Base-by-base conservation (phyloP, 495 filamentous ascomycete species). In the Penicillium silybi region DNA sequence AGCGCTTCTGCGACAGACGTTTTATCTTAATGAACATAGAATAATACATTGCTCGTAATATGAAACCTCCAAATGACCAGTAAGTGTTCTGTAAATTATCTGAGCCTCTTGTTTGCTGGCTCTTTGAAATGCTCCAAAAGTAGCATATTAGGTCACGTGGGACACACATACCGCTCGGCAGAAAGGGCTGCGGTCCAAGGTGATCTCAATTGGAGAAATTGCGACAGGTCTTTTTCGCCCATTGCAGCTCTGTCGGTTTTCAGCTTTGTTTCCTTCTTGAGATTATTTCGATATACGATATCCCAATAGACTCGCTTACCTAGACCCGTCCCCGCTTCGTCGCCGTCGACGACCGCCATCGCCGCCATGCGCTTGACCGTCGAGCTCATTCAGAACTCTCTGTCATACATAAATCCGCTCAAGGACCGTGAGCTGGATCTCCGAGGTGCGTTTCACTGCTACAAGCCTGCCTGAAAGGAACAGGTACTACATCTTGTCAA, bases 361-460 rank as follows among this genome's bases (percentile, higher is more conserved):
- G 64, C 67, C 67, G 69, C 57, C 26, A 97, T 97, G 93, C 86
- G 93, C 79, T 81, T 98, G 72, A 97, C 91, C 49, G 85, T 89
- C 58, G 93, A 97, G 67, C 87, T 96, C 62, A 91, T 97, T 65
- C 80, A 87, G 68, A 83, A 80, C 72, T 92, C 92, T 53, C 87
- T 92, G 52, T 95, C 90, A 68, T 99, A 95, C 83, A 88, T 97
- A 64, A 97, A 97, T 77, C 89, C 92, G 56, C 80, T 97, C 74
- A 92, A 89, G 71, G 93, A 99, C 78, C 89, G 95, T 65, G 95
- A 99, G 81, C 82, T 99, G 64, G 91, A 97, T 80, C 90, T 99
- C 60, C 85, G 95, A 97, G 95, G 95, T 99, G 85, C 86, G 90
- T 92, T 73, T 59, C 4, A 55, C 1, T 37, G 27, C 35, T 46